Base-by-base conservation (phyloP, 2,329 filamentous ascomycete genomes). In the Myrmaecium sp. region DNA sequence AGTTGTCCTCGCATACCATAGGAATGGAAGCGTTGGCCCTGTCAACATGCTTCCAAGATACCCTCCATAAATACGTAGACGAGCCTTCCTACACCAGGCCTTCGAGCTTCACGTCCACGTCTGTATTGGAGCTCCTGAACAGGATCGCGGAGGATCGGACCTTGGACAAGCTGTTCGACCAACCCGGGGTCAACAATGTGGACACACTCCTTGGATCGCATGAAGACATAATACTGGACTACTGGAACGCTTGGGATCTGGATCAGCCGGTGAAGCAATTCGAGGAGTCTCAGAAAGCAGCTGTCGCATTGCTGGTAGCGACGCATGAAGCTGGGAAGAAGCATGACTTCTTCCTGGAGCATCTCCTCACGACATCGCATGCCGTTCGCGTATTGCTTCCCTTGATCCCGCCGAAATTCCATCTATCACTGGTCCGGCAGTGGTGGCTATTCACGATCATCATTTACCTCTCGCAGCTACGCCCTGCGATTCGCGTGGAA, bases 211-310 rank as follows among this genome's bases (percentile, higher is more conserved):
- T 94, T 33, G 52, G 66, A 18, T 58, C 76, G 32, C 66, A 76
- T 27, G 76, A 86, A 42, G 60, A 65, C 9, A 62, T 73, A 0
- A 58, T 93, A 10, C 52, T 94, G 23, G 76, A 91, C 38, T 81
- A 95, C 55, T 95, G 83, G 81, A 89, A 91, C 37, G 74, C 77
- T 3, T 94, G 83, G 84, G 59, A 64, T 6, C 61, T 91, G 6
- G 32, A 37, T 13, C 63, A 84, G 33, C 74, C 79, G 1, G 61
- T 63, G n/a, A 62, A 66, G 36, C 75, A 83, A 41, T 91, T 95
- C 44, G 65, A 70, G 31, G 65, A 77, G 30, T 79, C 74, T 1
- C 69, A 74, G 36, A 54, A 60, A 31, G 51, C 64, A 3, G 67
- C 67, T 3, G 55, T 61, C 1, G 64, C 67, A 0, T 49, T 84